Conservation (phyloP, 1,284 basidiomycete species). For the Stygiomarasmius scandens region DNA sequence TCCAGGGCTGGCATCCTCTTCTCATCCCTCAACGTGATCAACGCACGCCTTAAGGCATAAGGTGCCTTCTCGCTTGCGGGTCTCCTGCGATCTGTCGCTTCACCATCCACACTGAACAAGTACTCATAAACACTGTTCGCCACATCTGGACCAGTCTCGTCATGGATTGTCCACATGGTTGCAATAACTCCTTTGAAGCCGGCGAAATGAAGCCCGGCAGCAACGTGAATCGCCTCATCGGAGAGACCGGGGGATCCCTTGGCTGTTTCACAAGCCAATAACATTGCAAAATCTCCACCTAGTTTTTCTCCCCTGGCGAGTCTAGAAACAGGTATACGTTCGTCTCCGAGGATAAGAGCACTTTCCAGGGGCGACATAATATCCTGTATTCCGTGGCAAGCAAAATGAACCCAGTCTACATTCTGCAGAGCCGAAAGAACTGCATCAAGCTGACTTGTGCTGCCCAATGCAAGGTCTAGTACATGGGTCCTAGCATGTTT, state of each 20-base stretch:
- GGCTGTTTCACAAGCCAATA: conserved; percentile 3
- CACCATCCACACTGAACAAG: not conserved
- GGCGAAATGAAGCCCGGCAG: not conserved
- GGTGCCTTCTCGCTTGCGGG: no score
- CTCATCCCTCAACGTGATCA: no score
- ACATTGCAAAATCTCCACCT: conserved; percentile 2
- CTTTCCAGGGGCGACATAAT: not conserved
- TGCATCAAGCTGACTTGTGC: no score
- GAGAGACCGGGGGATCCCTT: not conserved
- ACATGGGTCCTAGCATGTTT: not conserved
- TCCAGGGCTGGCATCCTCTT: no score
- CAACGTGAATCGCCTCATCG: not conserved
- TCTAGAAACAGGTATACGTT: not conserved
- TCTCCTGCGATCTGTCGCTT: no score
- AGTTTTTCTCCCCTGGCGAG: not conserved
- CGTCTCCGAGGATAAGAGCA: not conserved
- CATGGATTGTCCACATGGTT: conserved; percentile 1
- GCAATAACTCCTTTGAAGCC: not conserved
- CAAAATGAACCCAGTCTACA: conserved; percentile 3
- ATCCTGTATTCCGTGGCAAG: not conserved
- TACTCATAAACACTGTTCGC: not conserved
- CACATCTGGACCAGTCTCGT: not conserved
- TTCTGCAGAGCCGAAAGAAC: no score
- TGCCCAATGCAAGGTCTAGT: not conserved
- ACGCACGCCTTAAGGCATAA: no score